Evolutionary conservation across 1,139 yeast species (phyloP).

Genomic region (Suhomyces choctaworum): DNA sequence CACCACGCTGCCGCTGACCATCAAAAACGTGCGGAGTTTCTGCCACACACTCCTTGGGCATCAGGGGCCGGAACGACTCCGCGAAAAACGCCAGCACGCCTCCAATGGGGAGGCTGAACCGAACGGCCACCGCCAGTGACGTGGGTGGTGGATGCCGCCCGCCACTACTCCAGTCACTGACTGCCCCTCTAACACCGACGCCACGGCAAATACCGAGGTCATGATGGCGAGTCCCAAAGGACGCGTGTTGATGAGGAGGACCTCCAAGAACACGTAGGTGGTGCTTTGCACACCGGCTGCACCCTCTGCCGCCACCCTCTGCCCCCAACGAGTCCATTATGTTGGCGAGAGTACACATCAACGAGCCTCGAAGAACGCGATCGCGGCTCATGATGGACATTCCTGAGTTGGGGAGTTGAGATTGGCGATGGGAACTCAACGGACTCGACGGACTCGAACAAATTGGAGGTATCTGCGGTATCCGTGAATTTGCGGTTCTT

Average conservation of each 20-base stretch:
- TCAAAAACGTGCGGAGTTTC: constrained; percentile 48
- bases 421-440: too few species aligned
- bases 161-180: constrained; percentile 29
- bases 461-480: too few species aligned
- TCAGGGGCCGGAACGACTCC: constrained; percentile 55
- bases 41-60: constrained; percentile 36
- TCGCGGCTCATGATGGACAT: constrained; percentile 22
- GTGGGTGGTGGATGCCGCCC: constrained; percentile 33
- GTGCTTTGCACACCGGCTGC: constrained; percentile 34
- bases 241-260: constrained; percentile 30
- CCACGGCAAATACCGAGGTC: constrained; percentile 23
- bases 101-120: constrained; percentile 70
- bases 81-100: constrained; percentile 47
- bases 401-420: too few species aligned
- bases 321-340: constrained; percentile 41
- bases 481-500: too few species aligned
- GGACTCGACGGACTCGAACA: too few species aligned
- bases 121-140: constrained; percentile 79
- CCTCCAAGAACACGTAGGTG: constrained; percentile 30
- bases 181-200: constrained; percentile 29
- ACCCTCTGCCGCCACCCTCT: constrained; percentile 37
- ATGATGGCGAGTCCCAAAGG: constrained; percentile 25
- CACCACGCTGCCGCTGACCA: constrained; percentile 43
- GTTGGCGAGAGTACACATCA: constrained; percentile 42
- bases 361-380: constrained; percentile 62